Evolutionary conservation across 768 basidiomycete species (phyloP), one percentile per base, ranked within the genome.

Genomic region (Sistotremastrum niveocremeum): DNA sequence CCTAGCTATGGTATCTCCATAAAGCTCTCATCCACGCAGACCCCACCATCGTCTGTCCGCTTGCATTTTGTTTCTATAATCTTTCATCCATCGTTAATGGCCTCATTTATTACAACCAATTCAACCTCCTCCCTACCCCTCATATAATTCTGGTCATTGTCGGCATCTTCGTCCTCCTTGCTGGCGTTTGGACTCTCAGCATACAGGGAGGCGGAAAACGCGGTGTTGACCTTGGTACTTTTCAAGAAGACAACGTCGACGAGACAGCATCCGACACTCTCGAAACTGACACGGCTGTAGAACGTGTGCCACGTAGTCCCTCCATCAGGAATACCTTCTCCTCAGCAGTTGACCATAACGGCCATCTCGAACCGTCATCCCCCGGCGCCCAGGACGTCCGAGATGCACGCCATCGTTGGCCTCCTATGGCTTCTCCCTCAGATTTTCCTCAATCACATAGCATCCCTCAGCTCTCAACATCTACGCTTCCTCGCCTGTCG

Each of bases 21-120:
- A 84, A 81, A 56, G 80, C 76, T 8, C 64, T 95, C 42, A 69
- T 83, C 28, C 67, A 91, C 34, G 87, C 84, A 7, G 79, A 86
- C 57, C 90, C 90, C 1, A 88, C 83, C 0, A 62, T 89, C 41
- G 84, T 91, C 33, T 89, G 87, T 59, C 88, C 88, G 42, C 72
- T 88, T 58, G 89, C 90, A 4, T 97, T 94, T 64, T 94, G 89
- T 61, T 88, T 90, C 61, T 97, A 94, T 65, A 97, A 94, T 59
- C 60, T 93, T 9, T 88, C 87, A 2, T 87, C 85, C 28, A 94
- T 97, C 59, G 70, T 90, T 47, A 91, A 90, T 52, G 84, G 85
- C 4, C 70, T 94, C 45, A 76, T 93, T 39, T 95, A 91, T 62
- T 95, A 86, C 59, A 70, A 91, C 59, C 89, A 97, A 57, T 76